Evolutionary conservation across 192 early-diverging fungal species (phyloP), one percentile per base, ranked within the genome.

Genomic region (Helicostylum pulchrum): DNA sequence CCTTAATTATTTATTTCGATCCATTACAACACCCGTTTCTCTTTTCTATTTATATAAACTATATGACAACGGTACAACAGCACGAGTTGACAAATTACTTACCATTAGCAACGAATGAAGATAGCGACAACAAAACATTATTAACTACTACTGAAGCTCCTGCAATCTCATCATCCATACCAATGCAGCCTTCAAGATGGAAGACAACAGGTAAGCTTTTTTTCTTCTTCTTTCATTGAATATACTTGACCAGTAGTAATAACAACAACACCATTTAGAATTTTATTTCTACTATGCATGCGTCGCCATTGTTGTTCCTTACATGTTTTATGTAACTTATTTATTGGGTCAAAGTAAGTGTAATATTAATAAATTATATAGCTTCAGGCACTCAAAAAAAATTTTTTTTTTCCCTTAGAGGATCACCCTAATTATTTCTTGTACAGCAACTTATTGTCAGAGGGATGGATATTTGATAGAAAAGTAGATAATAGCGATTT

Each of bases 231-330:
- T 26, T 26, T 26, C 26, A 2, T 26, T 26, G 26, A 26, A 2
- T 2, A 26, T 26, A 26, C 26, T 26, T 26, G 26, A 26, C 26
- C 2, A 26, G 26, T 19, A 19, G n/a, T 39, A 6, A 39, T 39
- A 9, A 39, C 0, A 48, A 48, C 46, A 48, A 0, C 0, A 48
- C 4, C 14, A 23, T 21, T 15, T 63, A n/a, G 91, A 93, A 69
- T 92, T 93, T 75, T 83, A 86, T 64, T 30, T 83, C 11, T 90
- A 93, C 72, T 91, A 89, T 60, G 32, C 83, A 44, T 42, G 77
- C 17, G 82, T 90, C 39, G 43, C 74, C 15, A 58, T 77, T 1
- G 76, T 73, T 3, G 58, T 93, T 6, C 71, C 86, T 1, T 79
- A 78, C 59, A 89, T 91, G 90, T 75, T 84, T 20, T 81, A 85